Conservation (phyloP, 805 yeast genomes). For the Kregervanrija pseudodelftensis region DNA sequence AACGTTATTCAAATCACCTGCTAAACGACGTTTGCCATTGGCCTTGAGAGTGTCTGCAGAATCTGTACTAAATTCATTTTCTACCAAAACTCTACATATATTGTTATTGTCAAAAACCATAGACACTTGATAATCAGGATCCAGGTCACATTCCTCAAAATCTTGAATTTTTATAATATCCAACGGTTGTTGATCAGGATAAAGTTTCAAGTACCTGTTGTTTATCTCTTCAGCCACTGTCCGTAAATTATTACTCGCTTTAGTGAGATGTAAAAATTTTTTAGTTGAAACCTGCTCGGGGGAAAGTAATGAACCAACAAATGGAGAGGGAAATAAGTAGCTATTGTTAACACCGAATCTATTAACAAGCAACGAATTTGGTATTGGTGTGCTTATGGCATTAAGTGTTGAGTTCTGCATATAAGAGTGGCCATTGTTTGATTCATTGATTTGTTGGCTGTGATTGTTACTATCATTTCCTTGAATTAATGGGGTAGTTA, state of each 20-base stretch:
- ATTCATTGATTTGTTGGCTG: not conserved
- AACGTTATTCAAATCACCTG: constrained; percentile 20
- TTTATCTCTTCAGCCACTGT: constrained; percentile 47
- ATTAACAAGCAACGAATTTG: constrained; percentile 5
- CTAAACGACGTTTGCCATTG: constrained; percentile 18
- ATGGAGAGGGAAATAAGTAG: constrained; percentile 12
- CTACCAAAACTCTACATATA: constrained; percentile 39
- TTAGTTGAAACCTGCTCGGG: constrained; percentile 9
- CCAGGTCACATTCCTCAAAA: constrained; percentile 61
- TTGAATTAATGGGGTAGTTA: not conserved
- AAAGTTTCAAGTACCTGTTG: constrained; percentile 51
- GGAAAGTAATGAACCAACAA: not conserved
- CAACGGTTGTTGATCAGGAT: constrained; percentile 54
- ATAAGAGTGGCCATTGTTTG: constrained; percentile 1
- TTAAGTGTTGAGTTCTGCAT: constrained; percentile 10
- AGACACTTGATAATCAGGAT: constrained; percentile 62
- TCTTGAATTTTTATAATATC: constrained; percentile 62
- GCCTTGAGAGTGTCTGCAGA: not conserved
- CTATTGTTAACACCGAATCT: not conserved
- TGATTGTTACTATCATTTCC: not conserved
- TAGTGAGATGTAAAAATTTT: constrained; percentile 61
- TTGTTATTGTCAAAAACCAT: constrained; percentile 54
- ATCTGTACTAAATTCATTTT: constrained; percentile 27
- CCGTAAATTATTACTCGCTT: constrained; percentile 37
- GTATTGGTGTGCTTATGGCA: constrained; percentile 23